Base-by-base conservation (phyloP, 164 flowering plant genomes). In the Euptelea pleiosperma region DNA sequence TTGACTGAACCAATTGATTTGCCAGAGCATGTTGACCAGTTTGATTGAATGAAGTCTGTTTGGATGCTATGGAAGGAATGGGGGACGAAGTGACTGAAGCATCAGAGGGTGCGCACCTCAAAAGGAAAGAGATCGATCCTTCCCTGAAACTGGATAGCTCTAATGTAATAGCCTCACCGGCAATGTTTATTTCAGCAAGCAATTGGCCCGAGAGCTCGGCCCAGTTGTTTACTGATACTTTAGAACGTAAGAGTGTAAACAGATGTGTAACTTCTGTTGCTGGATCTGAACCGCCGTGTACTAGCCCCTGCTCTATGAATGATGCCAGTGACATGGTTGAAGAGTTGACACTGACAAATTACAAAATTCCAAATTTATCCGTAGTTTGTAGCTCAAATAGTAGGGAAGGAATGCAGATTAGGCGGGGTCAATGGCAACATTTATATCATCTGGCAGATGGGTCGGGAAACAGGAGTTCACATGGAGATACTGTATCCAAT, bases 291-390 rank as follows among this genome's bases (percentile, higher is more conserved):
- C 68, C 64, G 2, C 62, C 77, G 15, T 59, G 40, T 57, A 34
- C 62, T n/a, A 73, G 71, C 15, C 73, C 63, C 26, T 66, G 35
- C 7, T 59, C 39, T 39, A 52, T 52, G 45, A 77, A 71, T 58
- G 79, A 75, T 55, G 72, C 70, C 12, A 78, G 75, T 49, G 61
- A 42, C 47, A 69, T 77, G 77, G 84, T 86, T 56, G 82, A 84
- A 58, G 96, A 89, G 67, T 73, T 89, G 58, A 81, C 80, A 34
- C 60, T 86, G 44, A 71, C 54, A 30, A 75, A 74, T 64, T 75
- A 60, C 42, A 58, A 54, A 54, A 58, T 75, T 16, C 57, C 76
- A 35, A 79, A 62, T 2, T 34, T 81, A 57, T 57, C 78, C 9
- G 63, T 72, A 19, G 73, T 71, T 62, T 85, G 79, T 58, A 57